Evolutionary conservation across 306 rosid species (phyloP), one percentile per base, ranked within the genome.

Genomic region (Cicer arietinum): DNA sequence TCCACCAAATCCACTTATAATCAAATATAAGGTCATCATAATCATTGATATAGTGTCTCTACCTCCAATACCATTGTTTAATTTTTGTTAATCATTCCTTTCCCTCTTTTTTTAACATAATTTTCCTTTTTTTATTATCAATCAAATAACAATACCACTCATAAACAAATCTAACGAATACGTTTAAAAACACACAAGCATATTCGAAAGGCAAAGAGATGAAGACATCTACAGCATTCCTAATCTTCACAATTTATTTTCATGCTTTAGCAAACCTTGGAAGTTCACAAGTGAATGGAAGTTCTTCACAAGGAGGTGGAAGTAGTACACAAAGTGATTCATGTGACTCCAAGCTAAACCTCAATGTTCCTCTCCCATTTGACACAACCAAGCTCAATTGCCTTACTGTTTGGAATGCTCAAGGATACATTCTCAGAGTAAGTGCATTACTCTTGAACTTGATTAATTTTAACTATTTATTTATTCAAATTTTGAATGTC

Each of bases 391-490:
- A 84, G 12, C 90, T 92, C 78, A 70, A 61, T 57, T 92, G 97
- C 76, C 76, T 75, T 45, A 16, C 82, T 57, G 91, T 84, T 77
- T 91, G 97, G 97, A 85, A 63, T 79, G 60, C 87, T 48, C 88
- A 88, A 46, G 85, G 75, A 20, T 89, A 59, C 84, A 77, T 92
- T 67, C 89, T 92, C 9, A 80, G 96, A 84, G 97, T 89, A 86
- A 88, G 93, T 84, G 16, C 67, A n/a, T 17, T 40, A 3, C 12
- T 77, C 72, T 76, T 75, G 2, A 65, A 30, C 46, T 42, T 57
- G 30, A 58, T 13, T 2, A 1, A 7, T 30, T 45, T 46, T 37
- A 30, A 3, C 35, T 39, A 25, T 67, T n/a, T 0, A 2, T 50
- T 17, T 48, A 57, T 69, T 59, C 25, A 56, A 59, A 30, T 20